These are phyloP conservation scores for Phaffomyces thermotolerans DNA, from an alignment of 805 yeast species.

Conservation along the genomic window DNA sequence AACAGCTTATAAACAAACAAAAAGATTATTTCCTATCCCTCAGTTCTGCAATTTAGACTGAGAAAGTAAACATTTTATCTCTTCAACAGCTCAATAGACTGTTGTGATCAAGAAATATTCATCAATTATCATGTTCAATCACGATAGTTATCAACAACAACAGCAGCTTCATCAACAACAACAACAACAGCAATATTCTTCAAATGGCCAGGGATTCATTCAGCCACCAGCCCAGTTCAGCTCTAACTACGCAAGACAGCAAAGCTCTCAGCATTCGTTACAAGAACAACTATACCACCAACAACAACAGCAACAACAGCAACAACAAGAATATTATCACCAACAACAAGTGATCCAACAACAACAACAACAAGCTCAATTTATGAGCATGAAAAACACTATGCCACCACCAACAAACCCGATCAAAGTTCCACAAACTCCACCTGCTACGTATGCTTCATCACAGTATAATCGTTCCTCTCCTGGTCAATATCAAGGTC, in stretches of 20 bases:
- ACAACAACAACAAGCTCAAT: slow-evolving; percentile 19
- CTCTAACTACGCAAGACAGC: slow-evolving; percentile 30
- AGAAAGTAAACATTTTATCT: too few species aligned
- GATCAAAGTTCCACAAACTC: slow-evolving; percentile 16
- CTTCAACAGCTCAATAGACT: too few species aligned
- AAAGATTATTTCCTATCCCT: too few species aligned
- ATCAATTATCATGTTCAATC: slow-evolving; percentile 11
- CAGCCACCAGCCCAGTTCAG: slow-evolving; percentile 32
- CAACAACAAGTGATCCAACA: slow-evolving; percentile 16
- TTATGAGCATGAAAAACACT: slow-evolving; percentile 21
- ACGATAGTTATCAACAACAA: slow-evolving; percentile 13
- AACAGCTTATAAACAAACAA: too few species aligned
- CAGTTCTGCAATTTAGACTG: too few species aligned
- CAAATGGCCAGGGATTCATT: slow-evolving; percentile 19
- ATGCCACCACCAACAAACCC: slow-evolving; percentile 24
- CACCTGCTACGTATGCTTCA: slow-evolving; percentile 13
- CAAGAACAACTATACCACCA: slow-evolving; percentile 30
- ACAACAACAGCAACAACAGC: slow-evolving; percentile 27
- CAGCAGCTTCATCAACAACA: background rate
- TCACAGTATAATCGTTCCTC: slow-evolving; percentile 15
- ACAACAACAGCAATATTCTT: slow-evolving; percentile 5
- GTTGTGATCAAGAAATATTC: too few species aligned
- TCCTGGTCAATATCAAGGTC: slow-evolving; percentile 19
- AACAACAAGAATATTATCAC: slow-evolving; percentile 16
- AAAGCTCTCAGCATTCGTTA: slow-evolving; percentile 32